A percentile compares a stretch with the other conserved stretches of the same genome.
Evolutionary conservation across 352 stramenopile species (phyloP).

Genomic region (Lagenidium sp.): DNA sequence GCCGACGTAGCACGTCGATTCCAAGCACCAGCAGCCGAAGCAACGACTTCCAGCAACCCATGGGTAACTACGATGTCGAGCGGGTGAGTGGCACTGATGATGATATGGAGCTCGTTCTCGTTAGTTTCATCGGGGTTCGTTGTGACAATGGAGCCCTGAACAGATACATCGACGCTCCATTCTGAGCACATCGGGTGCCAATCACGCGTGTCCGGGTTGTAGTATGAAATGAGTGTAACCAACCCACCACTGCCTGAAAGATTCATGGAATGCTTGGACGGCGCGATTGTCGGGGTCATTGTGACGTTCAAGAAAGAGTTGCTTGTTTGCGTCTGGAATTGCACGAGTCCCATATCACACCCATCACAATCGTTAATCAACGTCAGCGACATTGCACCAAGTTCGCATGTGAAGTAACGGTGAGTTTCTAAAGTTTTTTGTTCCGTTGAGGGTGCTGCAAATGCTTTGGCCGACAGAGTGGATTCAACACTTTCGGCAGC

Average conservation of each 20-base stretch:
- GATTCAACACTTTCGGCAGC: no score
- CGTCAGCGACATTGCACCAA: slow-evolving; percentile 54
- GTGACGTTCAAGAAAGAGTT: slow-evolving; percentile 73
- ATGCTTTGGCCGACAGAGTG: slow-evolving; percentile 12
- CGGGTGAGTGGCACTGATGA: slow-evolving; percentile 57
- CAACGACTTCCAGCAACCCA: slow-evolving; percentile 62
- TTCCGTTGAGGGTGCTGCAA: background rate
- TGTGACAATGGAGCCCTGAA: slow-evolving; percentile 36
- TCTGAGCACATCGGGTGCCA: slow-evolving; percentile 80
- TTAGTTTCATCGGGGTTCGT: slow-evolving; percentile 3
- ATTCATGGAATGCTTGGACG: slow-evolving; percentile 16
- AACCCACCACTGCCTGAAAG: slow-evolving; percentile 62
- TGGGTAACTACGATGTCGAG: slow-evolving; percentile 74
- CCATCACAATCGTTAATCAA: slow-evolving; percentile 83
- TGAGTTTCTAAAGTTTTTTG: slow-evolving; percentile 48
- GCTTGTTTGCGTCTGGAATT: slow-evolving; percentile 61
- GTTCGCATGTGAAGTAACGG: slow-evolving; percentile 69
- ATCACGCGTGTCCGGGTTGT: slow-evolving; percentile 71
- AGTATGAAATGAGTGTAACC: slow-evolving; percentile 62
- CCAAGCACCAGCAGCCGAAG: slow-evolving; percentile 69
- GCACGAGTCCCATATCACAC: slow-evolving; percentile 78
- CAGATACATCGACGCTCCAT: slow-evolving; percentile 58
- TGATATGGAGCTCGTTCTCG: slow-evolving; percentile 60
- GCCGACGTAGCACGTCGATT: slow-evolving; percentile 21
- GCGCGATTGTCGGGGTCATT: slow-evolving; percentile 14